Evolutionary conservation across 768 basidiomycete genomes (phyloP).

Genomic region (Tylopilus cervinicoccineus): DNA sequence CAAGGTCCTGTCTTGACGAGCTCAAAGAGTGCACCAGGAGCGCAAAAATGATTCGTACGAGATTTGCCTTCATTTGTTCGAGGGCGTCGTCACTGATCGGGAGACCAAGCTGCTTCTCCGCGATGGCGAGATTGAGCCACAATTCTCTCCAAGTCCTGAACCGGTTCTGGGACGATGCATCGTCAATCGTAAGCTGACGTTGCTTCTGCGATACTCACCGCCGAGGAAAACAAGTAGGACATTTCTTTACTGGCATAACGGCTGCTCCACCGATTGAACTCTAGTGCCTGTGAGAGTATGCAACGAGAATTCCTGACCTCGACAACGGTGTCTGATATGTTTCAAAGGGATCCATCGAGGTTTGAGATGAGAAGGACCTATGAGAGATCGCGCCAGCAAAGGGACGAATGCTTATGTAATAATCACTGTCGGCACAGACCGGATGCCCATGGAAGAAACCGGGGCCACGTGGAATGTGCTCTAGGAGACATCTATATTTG

Average conservation of each 20-base stretch:
- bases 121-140: conserved; percentile 95
- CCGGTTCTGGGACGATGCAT: conserved; percentile 58
- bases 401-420: not conserved
- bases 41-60: conserved; percentile 43
- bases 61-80: conserved; percentile 89
- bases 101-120: conserved; percentile 93
- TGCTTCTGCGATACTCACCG: conserved; percentile 45
- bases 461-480: not conserved
- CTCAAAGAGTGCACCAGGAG: conserved; percentile 1
- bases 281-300: not conserved
- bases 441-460: not conserved
- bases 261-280: conserved; percentile 38
- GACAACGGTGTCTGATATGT: conserved; percentile 81
- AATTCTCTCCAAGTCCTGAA: conserved; percentile 94
- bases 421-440: not conserved
- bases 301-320: conserved; percentile 45
- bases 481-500: conserved; percentile 1
- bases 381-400: not conserved
- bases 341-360: conserved; percentile 59
- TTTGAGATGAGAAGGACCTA: not conserved
- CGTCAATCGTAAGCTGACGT: not conserved
- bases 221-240: conserved; percentile 93
- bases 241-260: conserved; percentile 99
- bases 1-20: conserved; percentile 55
- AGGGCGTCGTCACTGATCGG: conserved; percentile 88